A percentile compares a stretch with the other conserved stretches of the same genome.
phyloP scores from a whole-genome alignment of 345 rosid species.

The Acer campestre region DNA sequence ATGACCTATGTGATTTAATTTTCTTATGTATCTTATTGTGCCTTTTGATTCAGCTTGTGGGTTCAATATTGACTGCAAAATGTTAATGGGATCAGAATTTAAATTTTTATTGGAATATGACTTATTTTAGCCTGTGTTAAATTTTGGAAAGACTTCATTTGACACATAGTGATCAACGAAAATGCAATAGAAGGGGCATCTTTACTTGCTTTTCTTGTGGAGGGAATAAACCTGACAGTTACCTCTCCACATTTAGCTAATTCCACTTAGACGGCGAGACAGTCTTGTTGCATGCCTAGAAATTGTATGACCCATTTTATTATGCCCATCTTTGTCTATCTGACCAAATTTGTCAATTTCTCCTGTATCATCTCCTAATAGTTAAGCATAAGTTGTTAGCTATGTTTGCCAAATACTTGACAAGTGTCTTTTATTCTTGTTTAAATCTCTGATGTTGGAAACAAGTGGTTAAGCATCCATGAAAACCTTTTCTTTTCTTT shows the following conservation, averaged over 20 bases:
- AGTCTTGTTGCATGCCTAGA: not conserved
- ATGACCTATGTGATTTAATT: not conserved
- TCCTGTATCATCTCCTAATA: not conserved
- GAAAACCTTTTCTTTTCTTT: constrained; percentile 4
- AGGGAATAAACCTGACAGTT: constrained; percentile 3
- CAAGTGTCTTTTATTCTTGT: constrained; percentile 9
- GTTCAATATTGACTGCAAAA: not conserved
- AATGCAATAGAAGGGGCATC: not conserved
- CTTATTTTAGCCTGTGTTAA: not conserved
- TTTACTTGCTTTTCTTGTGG: constrained; percentile 9
- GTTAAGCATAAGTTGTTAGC: not conserved
- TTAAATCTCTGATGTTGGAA: constrained; percentile 1
- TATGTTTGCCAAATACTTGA: not conserved
- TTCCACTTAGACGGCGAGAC: not conserved
- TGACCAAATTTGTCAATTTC: not conserved
- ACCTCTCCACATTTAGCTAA: constrained; percentile 8
- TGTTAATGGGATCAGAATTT: not conserved
- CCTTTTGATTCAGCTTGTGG: not conserved
- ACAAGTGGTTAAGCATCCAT: not conserved
- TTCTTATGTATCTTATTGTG: not conserved
- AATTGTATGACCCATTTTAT: not conserved
- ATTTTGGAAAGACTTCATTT: not conserved
- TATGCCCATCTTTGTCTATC: not conserved
- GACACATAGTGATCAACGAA: not conserved
- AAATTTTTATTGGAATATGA: constrained; percentile 9